These are phyloP conservation scores for Fusarium miscanthi DNA, from an alignment of 2,329 filamentous ascomycete genomes.

Conservation along the genomic window DNA sequence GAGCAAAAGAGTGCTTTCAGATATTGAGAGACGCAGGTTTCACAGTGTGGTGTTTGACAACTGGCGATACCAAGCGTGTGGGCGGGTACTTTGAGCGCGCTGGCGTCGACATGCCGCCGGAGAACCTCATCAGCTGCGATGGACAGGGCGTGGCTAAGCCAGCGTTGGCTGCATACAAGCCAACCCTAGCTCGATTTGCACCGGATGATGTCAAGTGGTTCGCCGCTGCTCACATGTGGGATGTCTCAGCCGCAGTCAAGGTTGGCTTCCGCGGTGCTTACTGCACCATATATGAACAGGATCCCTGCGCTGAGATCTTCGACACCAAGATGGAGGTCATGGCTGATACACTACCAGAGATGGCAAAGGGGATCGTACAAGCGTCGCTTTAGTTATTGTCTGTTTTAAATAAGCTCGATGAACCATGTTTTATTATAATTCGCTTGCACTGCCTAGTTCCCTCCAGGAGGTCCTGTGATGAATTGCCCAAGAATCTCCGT, in stretches of 20 bases:
- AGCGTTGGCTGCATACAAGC: slow-evolving; percentile 58
- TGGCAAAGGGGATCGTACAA: slow-evolving; percentile 1
- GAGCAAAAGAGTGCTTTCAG: neutral
- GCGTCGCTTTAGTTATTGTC: neutral
- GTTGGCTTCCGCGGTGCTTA: slow-evolving; percentile 10
- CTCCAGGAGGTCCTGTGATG: neutral
- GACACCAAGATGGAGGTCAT: neutral
- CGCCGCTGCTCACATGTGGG: slow-evolving; percentile 70
- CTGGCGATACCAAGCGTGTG: slow-evolving; percentile 62
- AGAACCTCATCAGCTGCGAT: slow-evolving; percentile 65
- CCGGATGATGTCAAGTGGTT: slow-evolving; percentile 61
- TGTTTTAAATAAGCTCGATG: neutral
- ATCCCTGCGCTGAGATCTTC: slow-evolving; percentile 4
- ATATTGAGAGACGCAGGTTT: slow-evolving; percentile 38
- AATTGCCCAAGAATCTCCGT: neutral
- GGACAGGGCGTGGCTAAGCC: slow-evolving; percentile 27
- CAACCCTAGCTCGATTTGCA: slow-evolving; percentile 45
- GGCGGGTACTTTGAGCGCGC: slow-evolving; percentile 62
- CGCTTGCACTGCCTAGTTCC: neutral
- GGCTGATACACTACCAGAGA: neutral
- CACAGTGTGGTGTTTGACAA: slow-evolving; percentile 65
- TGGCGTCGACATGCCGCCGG: slow-evolving; percentile 60
- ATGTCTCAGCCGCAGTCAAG: slow-evolving; percentile 61
- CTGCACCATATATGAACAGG: slow-evolving; percentile 5
- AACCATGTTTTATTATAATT: no score